phyloP scores from a whole-genome alignment of 176 grass and related monocot species.

The Microstegium vimineum region DNA sequence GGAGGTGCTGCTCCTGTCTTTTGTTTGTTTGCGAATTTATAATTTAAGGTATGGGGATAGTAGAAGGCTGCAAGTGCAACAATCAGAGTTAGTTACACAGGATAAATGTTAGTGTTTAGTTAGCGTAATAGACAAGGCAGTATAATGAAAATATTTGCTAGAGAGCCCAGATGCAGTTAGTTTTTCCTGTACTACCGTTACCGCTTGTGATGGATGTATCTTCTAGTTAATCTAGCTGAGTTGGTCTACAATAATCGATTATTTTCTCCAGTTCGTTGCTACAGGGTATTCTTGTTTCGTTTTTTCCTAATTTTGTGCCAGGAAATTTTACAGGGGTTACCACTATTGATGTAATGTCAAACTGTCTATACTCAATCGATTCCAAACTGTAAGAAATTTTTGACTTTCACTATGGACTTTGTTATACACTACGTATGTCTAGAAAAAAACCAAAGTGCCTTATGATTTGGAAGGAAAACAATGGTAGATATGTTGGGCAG shows the following conservation, averaged over 20 bases:
- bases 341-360: background rate
- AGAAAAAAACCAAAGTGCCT: too few species aligned
- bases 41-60: background rate
- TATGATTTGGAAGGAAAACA: too few species aligned
- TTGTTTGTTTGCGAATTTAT: background rate
- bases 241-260: background rate
- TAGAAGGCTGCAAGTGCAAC: background rate
- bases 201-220: background rate
- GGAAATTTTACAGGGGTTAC: background rate
- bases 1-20: background rate
- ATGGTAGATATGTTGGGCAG: too few species aligned
- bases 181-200: background rate
- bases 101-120: constrained; percentile 10
- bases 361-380: background rate
- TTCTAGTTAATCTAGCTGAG: background rate
- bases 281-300: background rate
- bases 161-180: background rate
- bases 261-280: background rate
- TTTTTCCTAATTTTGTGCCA: background rate
- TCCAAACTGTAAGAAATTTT: too few species aligned
- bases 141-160: background rate
- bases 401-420: too few species aligned
- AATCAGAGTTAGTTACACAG: background rate
- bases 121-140: background rate
- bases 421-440: too few species aligned